phyloP scores from a whole-genome alignment of 768 basidiomycete genomes.

The Serendipita sp. region DNA sequence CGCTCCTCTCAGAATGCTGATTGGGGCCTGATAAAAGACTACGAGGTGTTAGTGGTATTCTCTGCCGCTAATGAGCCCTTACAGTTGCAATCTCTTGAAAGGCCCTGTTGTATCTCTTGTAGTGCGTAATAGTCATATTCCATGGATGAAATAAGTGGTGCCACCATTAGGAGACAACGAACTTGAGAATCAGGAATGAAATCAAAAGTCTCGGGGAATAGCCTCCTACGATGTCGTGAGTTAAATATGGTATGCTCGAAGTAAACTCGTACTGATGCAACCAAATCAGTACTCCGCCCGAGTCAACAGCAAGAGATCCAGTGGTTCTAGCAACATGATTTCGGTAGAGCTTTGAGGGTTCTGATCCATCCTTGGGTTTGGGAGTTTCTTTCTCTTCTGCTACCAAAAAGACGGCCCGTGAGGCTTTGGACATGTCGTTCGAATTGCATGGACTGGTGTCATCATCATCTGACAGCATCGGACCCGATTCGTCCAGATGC shows the following conservation, averaged over 20 bases:
- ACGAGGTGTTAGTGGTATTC: neutral
- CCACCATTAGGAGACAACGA: neutral
- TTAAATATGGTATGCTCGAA: neutral
- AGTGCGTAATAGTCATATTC: neutral
- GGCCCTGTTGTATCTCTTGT: neutral
- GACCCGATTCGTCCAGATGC: slow-evolving; percentile 32
- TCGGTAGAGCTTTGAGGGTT: neutral
- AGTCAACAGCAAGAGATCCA: neutral
- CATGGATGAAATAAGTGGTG: neutral
- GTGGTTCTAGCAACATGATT: neutral
- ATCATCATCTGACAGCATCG: slow-evolving; percentile 14
- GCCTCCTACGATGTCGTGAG: neutral
- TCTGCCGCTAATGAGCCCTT: too few species aligned
- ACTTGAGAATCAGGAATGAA: neutral
- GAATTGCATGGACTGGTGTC: neutral
- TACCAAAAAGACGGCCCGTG: slow-evolving; percentile 34
- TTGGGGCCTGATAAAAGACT: neutral
- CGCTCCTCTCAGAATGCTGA: neutral
- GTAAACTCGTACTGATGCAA: neutral
- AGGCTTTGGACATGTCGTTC: slow-evolving; percentile 29
- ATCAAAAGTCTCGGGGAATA: neutral
- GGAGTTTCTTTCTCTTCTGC: neutral
- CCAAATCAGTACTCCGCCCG: neutral
- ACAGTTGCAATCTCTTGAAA: too few species aligned
- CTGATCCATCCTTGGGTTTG: neutral